phyloP scores from a whole-genome alignment of 306 rosid genomes.

The Castanea mollissima region DNA sequence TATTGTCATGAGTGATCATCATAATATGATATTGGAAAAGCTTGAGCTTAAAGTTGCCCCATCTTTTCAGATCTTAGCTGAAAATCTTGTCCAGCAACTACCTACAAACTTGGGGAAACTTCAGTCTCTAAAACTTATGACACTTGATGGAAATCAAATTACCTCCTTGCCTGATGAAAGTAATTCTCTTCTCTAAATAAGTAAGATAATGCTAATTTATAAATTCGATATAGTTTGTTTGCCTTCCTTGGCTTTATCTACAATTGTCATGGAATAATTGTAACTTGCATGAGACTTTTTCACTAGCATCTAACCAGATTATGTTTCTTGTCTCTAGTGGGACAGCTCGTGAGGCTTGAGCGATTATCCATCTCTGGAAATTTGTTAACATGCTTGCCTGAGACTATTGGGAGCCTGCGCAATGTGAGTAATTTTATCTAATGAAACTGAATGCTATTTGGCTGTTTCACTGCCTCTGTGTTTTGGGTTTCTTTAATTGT shows the following conservation, averaged over 20 bases:
- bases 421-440: slow-evolving; percentile 55
- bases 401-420: slow-evolving; percentile 92
- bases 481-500: neutral
- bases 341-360: slow-evolving; percentile 91
- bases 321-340: slow-evolving; percentile 57
- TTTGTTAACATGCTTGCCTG: slow-evolving; percentile 60
- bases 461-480: slow-evolving; percentile 13
- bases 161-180: slow-evolving; percentile 95
- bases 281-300: slow-evolving; percentile 11
- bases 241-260: slow-evolving; percentile 3
- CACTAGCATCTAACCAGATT: slow-evolving; percentile 18
- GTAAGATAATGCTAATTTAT: slow-evolving; percentile 24
- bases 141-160: slow-evolving; percentile 78
- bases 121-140: slow-evolving; percentile 77
- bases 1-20: neutral
- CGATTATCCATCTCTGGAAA: slow-evolving; percentile 75
- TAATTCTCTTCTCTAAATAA: slow-evolving; percentile 61
- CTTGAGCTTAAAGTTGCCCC: slow-evolving; percentile 19
- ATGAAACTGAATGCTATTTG: slow-evolving; percentile 17
- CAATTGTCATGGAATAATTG: neutral
- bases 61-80: slow-evolving; percentile 62
- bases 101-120: slow-evolving; percentile 91
- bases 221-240: neutral
- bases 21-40: neutral
- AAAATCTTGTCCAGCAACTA: slow-evolving; percentile 76